Percentiles rank a stretch among this genome's conserved stretches.
phyloP scores from a whole-genome alignment of 306 rosid genomes.

The Hippophae tibetana region DNA sequence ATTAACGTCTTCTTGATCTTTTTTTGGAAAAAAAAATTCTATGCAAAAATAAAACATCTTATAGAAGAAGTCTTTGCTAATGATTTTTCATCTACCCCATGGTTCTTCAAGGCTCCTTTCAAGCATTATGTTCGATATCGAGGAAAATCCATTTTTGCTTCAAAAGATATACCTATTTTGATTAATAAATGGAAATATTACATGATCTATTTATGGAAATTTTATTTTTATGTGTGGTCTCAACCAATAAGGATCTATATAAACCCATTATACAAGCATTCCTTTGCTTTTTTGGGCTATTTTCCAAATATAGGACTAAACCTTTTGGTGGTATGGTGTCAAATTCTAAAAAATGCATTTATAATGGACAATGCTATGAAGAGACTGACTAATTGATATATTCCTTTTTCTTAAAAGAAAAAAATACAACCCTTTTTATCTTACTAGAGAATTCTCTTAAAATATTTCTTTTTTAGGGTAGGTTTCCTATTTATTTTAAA shows the following conservation, averaged over 20 bases:
- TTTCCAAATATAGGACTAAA: neutral
- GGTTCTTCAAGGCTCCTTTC: too few species aligned
- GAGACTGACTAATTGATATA: neutral
- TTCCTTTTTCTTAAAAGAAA: neutral
- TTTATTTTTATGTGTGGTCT: slow-evolving; percentile 2
- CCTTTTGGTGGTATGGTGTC: neutral
- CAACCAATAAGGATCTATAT: neutral
- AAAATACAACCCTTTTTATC: too few species aligned
- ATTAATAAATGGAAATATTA: neutral
- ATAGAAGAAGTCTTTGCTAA: too few species aligned
- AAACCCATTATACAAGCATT: neutral
- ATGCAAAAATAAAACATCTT: too few species aligned
- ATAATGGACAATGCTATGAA: neutral
- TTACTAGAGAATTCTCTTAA: too few species aligned
- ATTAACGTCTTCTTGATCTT: too few species aligned
- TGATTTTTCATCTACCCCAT: too few species aligned
- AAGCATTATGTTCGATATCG: too few species aligned
- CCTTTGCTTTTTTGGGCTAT: neutral
- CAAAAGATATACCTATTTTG: too few species aligned
- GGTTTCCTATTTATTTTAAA: too few species aligned
- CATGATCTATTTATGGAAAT: neutral
- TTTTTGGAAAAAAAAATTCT: too few species aligned
- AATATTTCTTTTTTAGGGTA: too few species aligned
- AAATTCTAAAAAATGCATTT: neutral
- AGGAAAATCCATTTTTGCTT: neutral